phyloP scores from a whole-genome alignment of 768 basidiomycete species.

The Trichaptum fuscoviolaceum region DNA sequence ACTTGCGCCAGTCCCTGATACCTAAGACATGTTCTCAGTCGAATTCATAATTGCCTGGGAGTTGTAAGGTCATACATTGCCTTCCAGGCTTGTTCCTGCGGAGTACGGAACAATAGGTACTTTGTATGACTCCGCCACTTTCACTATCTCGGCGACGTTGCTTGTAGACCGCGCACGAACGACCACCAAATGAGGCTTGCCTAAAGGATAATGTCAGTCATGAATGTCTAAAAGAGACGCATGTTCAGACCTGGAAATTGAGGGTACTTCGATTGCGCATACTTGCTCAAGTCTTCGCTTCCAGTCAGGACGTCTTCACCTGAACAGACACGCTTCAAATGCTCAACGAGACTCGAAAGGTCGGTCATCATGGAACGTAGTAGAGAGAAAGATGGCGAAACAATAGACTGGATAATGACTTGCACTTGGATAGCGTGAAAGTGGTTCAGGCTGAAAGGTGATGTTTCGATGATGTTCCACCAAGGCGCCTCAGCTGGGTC shows the following conservation, averaged over 20 bases:
- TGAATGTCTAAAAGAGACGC: neutral
- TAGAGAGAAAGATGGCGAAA: neutral
- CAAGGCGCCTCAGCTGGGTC: too few relatives aligned
- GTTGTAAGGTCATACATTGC: slow-evolving; percentile 32
- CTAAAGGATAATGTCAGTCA: neutral
- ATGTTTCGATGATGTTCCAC: too few relatives aligned
- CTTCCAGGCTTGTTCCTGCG: slow-evolving; percentile 85
- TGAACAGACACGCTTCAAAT: neutral
- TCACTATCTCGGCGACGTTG: slow-evolving; percentile 76
- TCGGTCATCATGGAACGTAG: neutral
- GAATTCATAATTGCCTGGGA: neutral
- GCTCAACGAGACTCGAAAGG: neutral
- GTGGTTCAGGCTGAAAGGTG: too few relatives aligned
- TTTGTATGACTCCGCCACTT: slow-evolving; percentile 63
- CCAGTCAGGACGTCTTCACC: neutral
- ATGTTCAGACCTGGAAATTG: neutral
- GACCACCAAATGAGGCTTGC: slow-evolving; percentile 50
- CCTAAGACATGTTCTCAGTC: slow-evolving; percentile 1
- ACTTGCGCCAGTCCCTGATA: slow-evolving; percentile 33
- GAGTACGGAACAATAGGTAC: slow-evolving; percentile 79
- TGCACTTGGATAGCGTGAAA: too few relatives aligned
- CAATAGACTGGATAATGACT: neutral
- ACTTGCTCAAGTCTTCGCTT: neutral
- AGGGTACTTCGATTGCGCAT: neutral
- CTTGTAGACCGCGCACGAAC: slow-evolving; percentile 67